Evolutionary conservation across 1,284 basidiomycete species (phyloP).

Genomic region (Sanguinoderma infundibulare): DNA sequence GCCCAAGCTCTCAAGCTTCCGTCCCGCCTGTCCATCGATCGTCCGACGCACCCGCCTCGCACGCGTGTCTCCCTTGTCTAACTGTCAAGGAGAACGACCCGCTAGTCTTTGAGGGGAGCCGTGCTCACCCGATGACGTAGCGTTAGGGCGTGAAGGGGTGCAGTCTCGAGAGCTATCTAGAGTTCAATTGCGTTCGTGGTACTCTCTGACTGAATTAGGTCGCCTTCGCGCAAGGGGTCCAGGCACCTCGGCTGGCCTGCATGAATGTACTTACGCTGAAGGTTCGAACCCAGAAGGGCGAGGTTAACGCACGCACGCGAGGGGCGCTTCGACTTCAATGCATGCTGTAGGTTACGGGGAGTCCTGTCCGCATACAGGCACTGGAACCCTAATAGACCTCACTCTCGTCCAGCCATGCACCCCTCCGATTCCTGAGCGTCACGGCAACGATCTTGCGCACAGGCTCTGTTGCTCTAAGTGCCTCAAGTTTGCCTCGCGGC

Average conservation of each 20-base stretch:
- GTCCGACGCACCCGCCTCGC: not conserved
- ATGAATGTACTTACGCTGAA: no score
- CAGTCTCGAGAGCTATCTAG: not conserved
- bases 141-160: not conserved
- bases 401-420: not conserved
- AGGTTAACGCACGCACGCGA: constrained; percentile 1
- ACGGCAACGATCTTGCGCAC: not conserved
- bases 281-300: not conserved
- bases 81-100: constrained; percentile 15
- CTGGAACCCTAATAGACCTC: not conserved
- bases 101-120: constrained; percentile 7
- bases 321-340: constrained; percentile 5
- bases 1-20: not conserved
- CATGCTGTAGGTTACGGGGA: not conserved
- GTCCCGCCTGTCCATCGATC: not conserved
- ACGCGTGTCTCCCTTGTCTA: constrained; percentile 5
- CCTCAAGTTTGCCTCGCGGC: not conserved
- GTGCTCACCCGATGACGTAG: constrained; percentile 19
- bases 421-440: not conserved
- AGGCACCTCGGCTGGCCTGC: not conserved
- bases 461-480: not conserved
- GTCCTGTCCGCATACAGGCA: constrained; percentile 2
- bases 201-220: not conserved
- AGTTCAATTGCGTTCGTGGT: not conserved
- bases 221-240: not conserved